phyloP scores from a whole-genome alignment of 257 asterid species.

The Coffea eugenioides region DNA sequence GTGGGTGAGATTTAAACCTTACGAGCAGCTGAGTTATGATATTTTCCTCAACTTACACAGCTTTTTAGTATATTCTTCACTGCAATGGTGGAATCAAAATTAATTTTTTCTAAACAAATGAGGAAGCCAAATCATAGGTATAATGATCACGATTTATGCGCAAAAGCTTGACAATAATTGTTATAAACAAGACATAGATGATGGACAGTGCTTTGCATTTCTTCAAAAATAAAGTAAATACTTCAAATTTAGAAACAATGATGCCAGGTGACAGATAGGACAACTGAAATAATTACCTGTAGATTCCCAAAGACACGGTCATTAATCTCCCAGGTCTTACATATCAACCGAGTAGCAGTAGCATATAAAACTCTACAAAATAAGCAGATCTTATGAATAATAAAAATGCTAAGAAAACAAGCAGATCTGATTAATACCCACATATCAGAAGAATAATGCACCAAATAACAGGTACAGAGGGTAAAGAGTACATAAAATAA shows the following conservation, averaged over 20 bases:
- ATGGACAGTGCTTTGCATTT: neutral
- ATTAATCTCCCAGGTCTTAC: constrained; percentile 93
- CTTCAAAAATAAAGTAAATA: neutral
- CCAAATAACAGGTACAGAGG: neutral
- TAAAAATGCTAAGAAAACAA: neutral
- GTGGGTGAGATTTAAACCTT: neutral
- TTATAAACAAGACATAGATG: neutral
- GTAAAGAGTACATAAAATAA: neutral
- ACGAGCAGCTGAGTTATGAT: neutral
- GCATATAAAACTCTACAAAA: constrained; percentile 64
- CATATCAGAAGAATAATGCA: neutral
- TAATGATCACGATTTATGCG: neutral
- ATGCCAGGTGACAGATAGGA: neutral
- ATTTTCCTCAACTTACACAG: neutral
- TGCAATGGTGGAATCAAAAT: neutral
- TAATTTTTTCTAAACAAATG: neutral
- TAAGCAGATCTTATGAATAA: constrained; percentile 11
- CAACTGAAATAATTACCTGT: constrained; percentile 56
- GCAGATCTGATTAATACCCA: neutral
- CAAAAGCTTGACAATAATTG: neutral
- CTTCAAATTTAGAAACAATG: neutral
- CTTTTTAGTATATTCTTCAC: too few species aligned
- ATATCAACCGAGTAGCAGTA: constrained; percentile 80
- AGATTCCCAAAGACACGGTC: constrained; percentile 86
- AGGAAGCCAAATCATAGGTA: neutral